Evolutionary conservation across 805 yeast species (phyloP), one percentile per base, ranked within the genome.

Genomic region (Saturnispora halmiae): DNA sequence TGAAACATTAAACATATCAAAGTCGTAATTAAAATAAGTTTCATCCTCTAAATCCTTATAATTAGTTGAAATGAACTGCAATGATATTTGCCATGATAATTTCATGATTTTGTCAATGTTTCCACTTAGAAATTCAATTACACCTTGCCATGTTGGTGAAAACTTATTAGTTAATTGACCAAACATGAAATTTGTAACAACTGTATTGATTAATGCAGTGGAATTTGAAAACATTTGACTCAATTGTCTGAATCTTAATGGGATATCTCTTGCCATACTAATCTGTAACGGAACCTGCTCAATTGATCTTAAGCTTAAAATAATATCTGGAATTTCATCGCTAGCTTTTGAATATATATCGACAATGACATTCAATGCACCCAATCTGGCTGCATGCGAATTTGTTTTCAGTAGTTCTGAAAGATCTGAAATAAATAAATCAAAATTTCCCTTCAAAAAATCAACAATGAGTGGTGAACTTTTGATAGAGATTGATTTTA

Each of bases 131-230:
- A 72, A 69, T 45, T 80, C 90, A 40, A 69, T 62, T 2, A 82
- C 82, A 4, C 82, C 86, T 15, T 74, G 71, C 95, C 95, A 87
- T 11, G 82, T 70, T 1, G 97, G 97, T 42, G 85, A 82, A 50
- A 90, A 86, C 43, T 75, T 73, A 26, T 78, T 77, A 4, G 85
- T 67, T 32, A 88, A 60, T 45, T 82, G 68, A 26, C 97, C 97
- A 49, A 82, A 70, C 29, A 77, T 41, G 50, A 69, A 76, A 18
- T 65, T 67, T 29, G 72, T 64, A 25, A 73, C 66, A 13, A 69
- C 44, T 47, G 59, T 9, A 49, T 53, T 54, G 7, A 46, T 41
- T 10, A 55, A 36, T 2, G 39, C 48, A 21, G 61, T 63, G 4
- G 46, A 46, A 13, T 56, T 52, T 18, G 20, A 22, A 31, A 60